Percentiles rank a stretch among this genome's conserved stretches.
Conservation (phyloP, 192 early-diverging fungal species). For the Mortierella hygrophila region DNA sequence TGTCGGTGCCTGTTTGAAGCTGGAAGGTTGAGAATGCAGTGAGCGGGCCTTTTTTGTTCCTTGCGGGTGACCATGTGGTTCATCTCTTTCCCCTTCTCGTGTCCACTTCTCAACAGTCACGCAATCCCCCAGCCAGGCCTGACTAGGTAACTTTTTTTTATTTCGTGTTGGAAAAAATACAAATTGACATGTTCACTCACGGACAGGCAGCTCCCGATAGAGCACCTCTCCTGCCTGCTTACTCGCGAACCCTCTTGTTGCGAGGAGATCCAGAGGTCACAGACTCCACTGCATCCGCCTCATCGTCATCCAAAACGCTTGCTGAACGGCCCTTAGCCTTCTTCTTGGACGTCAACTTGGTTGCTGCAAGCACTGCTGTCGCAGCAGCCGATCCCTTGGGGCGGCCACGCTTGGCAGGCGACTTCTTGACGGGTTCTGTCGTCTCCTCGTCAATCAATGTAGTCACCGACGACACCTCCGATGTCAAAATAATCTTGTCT, state of each 20-base stretch:
- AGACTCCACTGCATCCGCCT: not conserved
- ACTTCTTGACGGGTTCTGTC: conserved; percentile 32
- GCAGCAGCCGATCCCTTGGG: conserved; percentile 9
- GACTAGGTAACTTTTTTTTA: not conserved
- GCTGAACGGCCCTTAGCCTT: conserved; percentile 47
- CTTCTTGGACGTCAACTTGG: conserved; percentile 41
- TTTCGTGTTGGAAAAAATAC: not conserved
- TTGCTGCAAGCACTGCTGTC: conserved; percentile 12
- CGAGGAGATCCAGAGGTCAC: conserved; percentile 22
- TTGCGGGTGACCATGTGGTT: conserved; percentile 2
- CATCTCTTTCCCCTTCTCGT: not conserved
- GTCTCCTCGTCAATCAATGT: conserved; percentile 42
- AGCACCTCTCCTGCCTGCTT: not conserved
- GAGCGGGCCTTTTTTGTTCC: not conserved
- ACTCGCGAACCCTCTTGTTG: conserved; percentile 45
- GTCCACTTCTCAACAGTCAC: conserved; percentile 1
- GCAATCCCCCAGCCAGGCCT: not conserved
- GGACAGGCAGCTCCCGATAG: not conserved
- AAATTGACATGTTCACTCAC: not conserved
- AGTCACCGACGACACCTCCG: conserved; percentile 37
- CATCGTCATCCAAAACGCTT: conserved; percentile 45
- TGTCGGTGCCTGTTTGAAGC: not conserved
- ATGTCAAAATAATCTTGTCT: conserved; percentile 18
- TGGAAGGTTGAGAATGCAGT: not conserved
- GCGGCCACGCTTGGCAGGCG: conserved; percentile 40